Evolutionary conservation across 2,329 filamentous ascomycete genomes (phyloP).

Genomic region (Neocucurbitaria cava): DNA sequence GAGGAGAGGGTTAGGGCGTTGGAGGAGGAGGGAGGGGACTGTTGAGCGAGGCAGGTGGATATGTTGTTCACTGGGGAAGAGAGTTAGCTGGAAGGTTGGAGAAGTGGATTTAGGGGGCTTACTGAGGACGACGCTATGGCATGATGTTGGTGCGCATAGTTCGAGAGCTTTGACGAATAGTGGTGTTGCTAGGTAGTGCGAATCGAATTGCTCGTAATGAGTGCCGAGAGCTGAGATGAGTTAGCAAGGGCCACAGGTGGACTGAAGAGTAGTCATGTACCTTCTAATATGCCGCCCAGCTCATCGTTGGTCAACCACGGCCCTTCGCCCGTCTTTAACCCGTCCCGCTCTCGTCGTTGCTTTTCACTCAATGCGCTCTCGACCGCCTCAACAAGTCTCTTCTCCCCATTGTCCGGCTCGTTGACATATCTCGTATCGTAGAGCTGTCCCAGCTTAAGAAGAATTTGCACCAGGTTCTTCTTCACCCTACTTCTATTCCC

Average conservation of each 20-base stretch:
- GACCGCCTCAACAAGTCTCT: conserved; percentile 79
- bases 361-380: conserved; percentile 80
- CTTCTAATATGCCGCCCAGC: conserved; percentile 76
- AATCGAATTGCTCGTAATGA: conserved; percentile 75
- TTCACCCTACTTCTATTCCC: conserved; percentile 70
- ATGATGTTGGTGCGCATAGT: conserved; percentile 68
- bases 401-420: conserved; percentile 76
- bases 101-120: conserved; percentile 42
- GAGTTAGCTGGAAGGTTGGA: conserved; percentile 14
- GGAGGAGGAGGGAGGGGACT: conserved; percentile 51
- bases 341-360: conserved; percentile 69
- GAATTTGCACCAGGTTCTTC: conserved; percentile 75
- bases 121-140: conserved; percentile 82
- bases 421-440: conserved; percentile 80
- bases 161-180: conserved; percentile 85
- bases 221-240: conserved; percentile 69
- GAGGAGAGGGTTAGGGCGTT: conserved; percentile 35
- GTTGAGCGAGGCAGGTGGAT: conserved; percentile 75
- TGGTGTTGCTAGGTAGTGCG: conserved; percentile 82
- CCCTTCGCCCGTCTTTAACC: conserved; percentile 73
- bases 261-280: conserved; percentile 50
- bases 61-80: conserved; percentile 74
- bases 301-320: conserved; percentile 74
- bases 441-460: conserved; percentile 83
- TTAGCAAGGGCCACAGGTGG: conserved; percentile 11